Percentiles rank a stretch among this genome's conserved stretches.
Conservation (phyloP, 75 land plant genomes). For the Selaginella tamariscina region DNA sequence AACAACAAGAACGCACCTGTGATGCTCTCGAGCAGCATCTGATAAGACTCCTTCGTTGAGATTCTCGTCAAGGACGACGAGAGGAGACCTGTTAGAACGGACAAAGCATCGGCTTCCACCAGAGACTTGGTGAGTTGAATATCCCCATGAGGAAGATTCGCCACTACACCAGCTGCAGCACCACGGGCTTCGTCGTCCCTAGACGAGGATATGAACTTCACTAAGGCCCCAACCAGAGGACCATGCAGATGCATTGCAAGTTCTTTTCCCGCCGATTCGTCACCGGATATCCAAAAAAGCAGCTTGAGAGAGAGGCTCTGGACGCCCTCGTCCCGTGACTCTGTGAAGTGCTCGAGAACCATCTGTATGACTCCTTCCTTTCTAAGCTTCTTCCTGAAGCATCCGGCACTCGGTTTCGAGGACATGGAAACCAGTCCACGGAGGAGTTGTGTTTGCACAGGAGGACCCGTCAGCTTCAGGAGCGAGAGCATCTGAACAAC, state of each 20-base stretch:
- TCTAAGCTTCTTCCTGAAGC: slow-evolving; percentile 37
- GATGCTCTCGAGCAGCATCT: slow-evolving; percentile 37
- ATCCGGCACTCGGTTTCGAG: slow-evolving; percentile 20
- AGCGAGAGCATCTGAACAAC: slow-evolving; percentile 49
- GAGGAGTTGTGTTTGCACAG: slow-evolving; percentile 37
- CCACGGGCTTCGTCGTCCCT: slow-evolving; percentile 27
- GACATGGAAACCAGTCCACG: slow-evolving; percentile 38
- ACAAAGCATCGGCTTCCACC: slow-evolving; percentile 23
- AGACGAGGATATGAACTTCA: slow-evolving; percentile 25
- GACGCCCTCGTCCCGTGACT: slow-evolving; percentile 25
- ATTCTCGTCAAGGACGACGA: neutral
- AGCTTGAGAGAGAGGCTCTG: slow-evolving; percentile 32
- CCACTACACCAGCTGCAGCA: slow-evolving; percentile 41
- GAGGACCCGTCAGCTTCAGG: slow-evolving; percentile 40
- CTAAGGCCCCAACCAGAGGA: slow-evolving; percentile 17
- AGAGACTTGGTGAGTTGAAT: slow-evolving; percentile 35
- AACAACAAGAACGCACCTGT: slow-evolving; percentile 41
- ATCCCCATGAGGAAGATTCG: slow-evolving; percentile 43
- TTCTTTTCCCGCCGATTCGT: slow-evolving; percentile 22
- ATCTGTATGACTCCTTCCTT: slow-evolving; percentile 44
- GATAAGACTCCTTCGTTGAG: slow-evolving; percentile 11
- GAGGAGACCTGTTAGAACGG: slow-evolving; percentile 14
- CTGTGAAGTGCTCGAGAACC: slow-evolving; percentile 32
- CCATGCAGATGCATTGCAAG: slow-evolving; percentile 31
- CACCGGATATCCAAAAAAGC: slow-evolving; percentile 32